Evolutionary conservation across 2,329 filamentous ascomycete genomes (phyloP).

Genomic region (Phaeoacremonium minimum): DNA sequence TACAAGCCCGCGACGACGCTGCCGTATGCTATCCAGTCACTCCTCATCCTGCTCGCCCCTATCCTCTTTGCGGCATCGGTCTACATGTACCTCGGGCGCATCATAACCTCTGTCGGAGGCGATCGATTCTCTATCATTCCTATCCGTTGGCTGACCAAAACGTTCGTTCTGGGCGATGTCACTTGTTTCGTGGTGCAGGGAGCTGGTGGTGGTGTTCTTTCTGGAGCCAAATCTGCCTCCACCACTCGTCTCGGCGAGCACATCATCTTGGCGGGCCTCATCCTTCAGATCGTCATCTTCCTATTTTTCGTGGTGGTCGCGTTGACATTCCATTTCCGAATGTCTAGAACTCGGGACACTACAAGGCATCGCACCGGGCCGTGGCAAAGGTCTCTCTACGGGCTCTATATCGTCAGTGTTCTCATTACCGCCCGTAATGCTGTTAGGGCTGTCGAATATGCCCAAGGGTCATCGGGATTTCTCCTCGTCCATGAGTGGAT

Average conservation of each 20-base stretch:
- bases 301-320: constrained; percentile 44
- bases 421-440: constrained; percentile 39
- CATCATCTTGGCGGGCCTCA: constrained; percentile 47
- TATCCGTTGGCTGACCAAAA: constrained; percentile 19
- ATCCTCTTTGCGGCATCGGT: constrained; percentile 39
- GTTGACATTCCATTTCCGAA: constrained; percentile 33
- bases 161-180: constrained; percentile 25
- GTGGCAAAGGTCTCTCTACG: constrained; percentile 22
- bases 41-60: constrained; percentile 34
- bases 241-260: constrained; percentile 30
- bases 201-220: constrained; percentile 21
- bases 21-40: constrained; percentile 34
- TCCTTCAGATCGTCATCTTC: constrained; percentile 53
- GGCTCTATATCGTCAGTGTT: constrained; percentile 22
- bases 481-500: neutral
- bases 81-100: constrained; percentile 38
- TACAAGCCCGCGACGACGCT: constrained; percentile 26
- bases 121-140: constrained; percentile 14
- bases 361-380: constrained; percentile 6
- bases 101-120: constrained; percentile 23
- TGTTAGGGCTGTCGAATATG: constrained; percentile 43
- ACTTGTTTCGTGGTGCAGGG: constrained; percentile 22
- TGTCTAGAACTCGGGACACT: neutral
- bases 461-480: neutral
- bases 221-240: constrained; percentile 14